Evolutionary conservation across 345 rosid genomes (phyloP).

Genomic region (Reutealis trisperma): DNA sequence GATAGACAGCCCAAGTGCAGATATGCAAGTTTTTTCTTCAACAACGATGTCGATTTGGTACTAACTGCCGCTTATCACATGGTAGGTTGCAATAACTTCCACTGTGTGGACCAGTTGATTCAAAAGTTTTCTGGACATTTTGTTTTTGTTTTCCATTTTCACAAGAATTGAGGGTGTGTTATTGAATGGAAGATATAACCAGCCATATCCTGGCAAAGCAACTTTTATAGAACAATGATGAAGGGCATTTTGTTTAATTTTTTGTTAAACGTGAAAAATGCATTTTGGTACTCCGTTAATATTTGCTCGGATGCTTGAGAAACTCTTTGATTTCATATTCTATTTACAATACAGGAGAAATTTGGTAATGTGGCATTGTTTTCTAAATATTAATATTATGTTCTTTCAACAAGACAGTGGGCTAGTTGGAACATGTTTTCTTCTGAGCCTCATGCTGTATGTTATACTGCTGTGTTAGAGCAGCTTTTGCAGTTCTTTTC

Average conservation of each 20-base stretch:
- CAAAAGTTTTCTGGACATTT: not conserved
- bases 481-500: slow-evolving; percentile 3
- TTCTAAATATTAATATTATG: not conserved
- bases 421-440: slow-evolving; percentile 7
- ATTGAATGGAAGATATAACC: too few species aligned
- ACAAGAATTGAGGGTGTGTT: too few species aligned
- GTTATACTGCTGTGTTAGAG: not conserved
- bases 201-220: slow-evolving; percentile 3
- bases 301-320: not conserved
- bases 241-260: slow-evolving; percentile 2
- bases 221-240: slow-evolving; percentile 5
- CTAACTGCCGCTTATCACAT: slow-evolving; percentile 85
- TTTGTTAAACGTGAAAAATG: not conserved
- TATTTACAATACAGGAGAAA: not conserved
- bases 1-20: slow-evolving; percentile 62
- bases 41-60: slow-evolving; percentile 94
- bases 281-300: too few species aligned
- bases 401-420: slow-evolving; percentile 3
- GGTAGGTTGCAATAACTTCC: slow-evolving; percentile 57
- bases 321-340: not conserved
- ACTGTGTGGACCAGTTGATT: slow-evolving; percentile 19
- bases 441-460: not conserved
- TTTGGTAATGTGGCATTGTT: not conserved
- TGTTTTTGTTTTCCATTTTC: slow-evolving; percentile 8
- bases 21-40: slow-evolving; percentile 98